phyloP scores from a whole-genome alignment of 2,329 filamentous ascomycete species.

The Mycocentrospora acerina region DNA sequence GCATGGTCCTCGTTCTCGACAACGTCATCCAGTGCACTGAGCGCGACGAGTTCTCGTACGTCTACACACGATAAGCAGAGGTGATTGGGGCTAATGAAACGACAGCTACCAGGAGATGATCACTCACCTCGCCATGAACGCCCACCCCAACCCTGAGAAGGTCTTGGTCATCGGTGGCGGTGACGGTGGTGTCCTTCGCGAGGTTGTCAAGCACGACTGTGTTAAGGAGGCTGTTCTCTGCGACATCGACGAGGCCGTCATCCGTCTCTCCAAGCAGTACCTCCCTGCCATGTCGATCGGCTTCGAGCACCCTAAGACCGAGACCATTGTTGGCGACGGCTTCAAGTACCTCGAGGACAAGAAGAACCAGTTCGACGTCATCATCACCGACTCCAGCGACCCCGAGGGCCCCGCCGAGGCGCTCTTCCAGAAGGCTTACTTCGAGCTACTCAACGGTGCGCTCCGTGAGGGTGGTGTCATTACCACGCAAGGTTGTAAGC shows the following conservation, averaged over 20 bases:
- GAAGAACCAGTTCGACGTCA: conserved; percentile 98
- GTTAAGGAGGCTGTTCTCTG: conserved; percentile 95
- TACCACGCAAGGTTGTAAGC: conserved; percentile 99
- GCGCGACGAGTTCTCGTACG: conserved; percentile 91
- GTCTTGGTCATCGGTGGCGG: conserved; percentile 97
- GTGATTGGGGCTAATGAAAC: conserved; percentile 14
- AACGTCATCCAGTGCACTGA: conserved; percentile 99
- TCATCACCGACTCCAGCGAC: conserved; percentile 98
- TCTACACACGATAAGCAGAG: conserved; percentile 8
- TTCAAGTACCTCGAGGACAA: conserved; percentile 98
- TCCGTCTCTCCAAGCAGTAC: conserved; percentile 97
- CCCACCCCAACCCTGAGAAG: conserved; percentile 97
- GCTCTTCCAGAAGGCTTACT: conserved; percentile 98
- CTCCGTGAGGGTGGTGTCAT: conserved; percentile 96
- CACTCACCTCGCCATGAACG: conserved; percentile 96
- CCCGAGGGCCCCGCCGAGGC: conserved; percentile 95
- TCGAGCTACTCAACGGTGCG: conserved; percentile 86
- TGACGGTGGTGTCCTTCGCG: conserved; percentile 94
- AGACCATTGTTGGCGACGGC: conserved; percentile 90
- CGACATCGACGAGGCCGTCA: conserved; percentile 99
- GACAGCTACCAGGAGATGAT: conserved; percentile 97
- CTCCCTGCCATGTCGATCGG: conserved; percentile 91
- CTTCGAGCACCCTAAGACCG: conserved; percentile 91
- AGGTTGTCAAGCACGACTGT: conserved; percentile 98
- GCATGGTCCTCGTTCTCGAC: conserved; percentile 93